Conservation (phyloP, 768 basidiomycete species). For the Tylopilus sp. region DNA sequence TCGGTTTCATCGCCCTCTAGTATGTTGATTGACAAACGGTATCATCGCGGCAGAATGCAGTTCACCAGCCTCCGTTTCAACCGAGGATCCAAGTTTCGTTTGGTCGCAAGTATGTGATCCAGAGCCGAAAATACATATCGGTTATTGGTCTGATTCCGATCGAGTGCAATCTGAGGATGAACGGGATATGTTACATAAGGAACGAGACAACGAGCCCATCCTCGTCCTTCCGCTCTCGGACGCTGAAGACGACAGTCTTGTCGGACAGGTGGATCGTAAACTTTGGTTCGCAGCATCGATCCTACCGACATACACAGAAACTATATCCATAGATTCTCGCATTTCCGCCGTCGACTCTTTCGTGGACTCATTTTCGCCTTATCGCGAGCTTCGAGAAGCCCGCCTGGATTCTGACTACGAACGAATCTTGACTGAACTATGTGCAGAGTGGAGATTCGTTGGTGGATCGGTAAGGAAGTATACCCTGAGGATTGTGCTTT, state of each 20-base stretch:
- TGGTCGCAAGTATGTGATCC: constrained; percentile 12
- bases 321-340: constrained; percentile 28
- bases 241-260: constrained; percentile 2
- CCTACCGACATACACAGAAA: constrained; percentile 45
- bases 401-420: constrained; percentile 47
- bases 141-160: constrained; percentile 27
- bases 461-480: constrained; percentile 51
- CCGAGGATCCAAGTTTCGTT: constrained; percentile 3
- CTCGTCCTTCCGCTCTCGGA: constrained; percentile 22
- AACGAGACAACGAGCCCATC: constrained; percentile 4
- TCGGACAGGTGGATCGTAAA: constrained; percentile 4
- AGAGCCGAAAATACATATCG: constrained; percentile 11
- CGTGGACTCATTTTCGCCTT: constrained; percentile 53
- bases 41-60: not conserved
- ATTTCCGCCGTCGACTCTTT: constrained; percentile 33
- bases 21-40: not conserved
- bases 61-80: constrained; percentile 10
- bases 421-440: constrained; percentile 42
- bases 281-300: constrained; percentile 37
- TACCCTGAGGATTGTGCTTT: not conserved
- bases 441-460: constrained; percentile 62
- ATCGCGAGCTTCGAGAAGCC: constrained; percentile 47
- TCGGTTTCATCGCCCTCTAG: not conserved
- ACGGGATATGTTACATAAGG: constrained; percentile 14
- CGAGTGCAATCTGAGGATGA: constrained; percentile 17